Evolutionary conservation across 176 grass and related monocot species (phyloP), one percentile per base, ranked within the genome.

Genomic region (Triticum urartu): DNA sequence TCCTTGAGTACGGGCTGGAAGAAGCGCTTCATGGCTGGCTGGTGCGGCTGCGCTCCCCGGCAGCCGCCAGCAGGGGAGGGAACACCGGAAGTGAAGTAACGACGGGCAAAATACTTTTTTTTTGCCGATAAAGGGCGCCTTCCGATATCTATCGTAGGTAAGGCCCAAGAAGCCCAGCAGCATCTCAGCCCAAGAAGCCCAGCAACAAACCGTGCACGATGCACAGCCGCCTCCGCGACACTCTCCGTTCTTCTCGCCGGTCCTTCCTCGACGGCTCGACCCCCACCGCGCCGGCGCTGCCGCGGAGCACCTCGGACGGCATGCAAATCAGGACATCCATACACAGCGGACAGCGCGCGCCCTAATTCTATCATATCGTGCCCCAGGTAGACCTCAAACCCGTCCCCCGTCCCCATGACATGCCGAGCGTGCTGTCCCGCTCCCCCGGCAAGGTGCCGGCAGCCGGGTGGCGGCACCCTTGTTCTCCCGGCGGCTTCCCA

Each of bases 1-100:
- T 95, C 93, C 88, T 98, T 98, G 58, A 88, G 84, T 7, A 95
- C 84, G 9, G 96, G 96, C 86, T 95, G 88, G 92, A 98, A 98
- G 88, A 95, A 98, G 60, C 96, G 96, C 90, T 98, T 98, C 96
- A 98, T 98, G 68, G 64, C 43, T 40, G 14, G 9, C 20, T 15
- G 50, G 21, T 17, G 25, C 18, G 39, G 65, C 61, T 5, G 83
- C 63, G 62, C 52, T 75, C 59, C n/a, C 18, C 35, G 66, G 22
- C 71, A 17, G 34, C 15, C 40, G 11, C 45, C 54, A 7, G 67
- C 33, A 6, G 33, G 11, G 78, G n/a, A 81, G 42, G 47, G 21
- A 69, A 15, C 43, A 21, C 28, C 43, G 6, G 54, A 21, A 58
- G 54, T 17, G 50, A 17, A 54, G 50, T 5, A 54, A 54, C 50